Percentiles rank a stretch among this genome's conserved stretches.
Evolutionary conservation across 2,329 filamentous ascomycete species (phyloP).

Genomic region (Claviceps pazoutovae): DNA sequence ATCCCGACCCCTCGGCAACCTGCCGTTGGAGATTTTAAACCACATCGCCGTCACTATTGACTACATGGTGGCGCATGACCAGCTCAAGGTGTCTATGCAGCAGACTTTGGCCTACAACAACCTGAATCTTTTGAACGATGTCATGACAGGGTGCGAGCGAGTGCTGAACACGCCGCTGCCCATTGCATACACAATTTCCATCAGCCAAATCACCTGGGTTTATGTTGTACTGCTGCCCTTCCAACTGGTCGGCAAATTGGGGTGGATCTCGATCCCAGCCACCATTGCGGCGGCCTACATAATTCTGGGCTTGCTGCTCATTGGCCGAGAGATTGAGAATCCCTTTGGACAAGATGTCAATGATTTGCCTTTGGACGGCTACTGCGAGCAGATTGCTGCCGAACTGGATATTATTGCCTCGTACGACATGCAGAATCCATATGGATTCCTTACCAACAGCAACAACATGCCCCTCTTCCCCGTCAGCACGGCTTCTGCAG

Average conservation of each 20-base stretch:
- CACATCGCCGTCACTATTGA: slow-evolving; percentile 57
- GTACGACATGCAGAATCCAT: slow-evolving; percentile 20
- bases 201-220: slow-evolving; percentile 75
- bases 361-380: slow-evolving; percentile 62
- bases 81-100: slow-evolving; percentile 41
- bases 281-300: slow-evolving; percentile 64
- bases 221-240: slow-evolving; percentile 73
- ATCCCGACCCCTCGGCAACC: slow-evolving; percentile 60
- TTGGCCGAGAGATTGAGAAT: slow-evolving; percentile 73
- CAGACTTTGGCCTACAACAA: slow-evolving; percentile 48
- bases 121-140: slow-evolving; percentile 54
- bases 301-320: slow-evolving; percentile 60
- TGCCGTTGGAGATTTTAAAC: slow-evolving; percentile 69
- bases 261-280: slow-evolving; percentile 66
- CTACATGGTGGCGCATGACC: slow-evolving; percentile 39
- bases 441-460: slow-evolving; percentile 18
- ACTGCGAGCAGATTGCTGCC: slow-evolving; percentile 58
- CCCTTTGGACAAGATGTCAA: slow-evolving; percentile 77
- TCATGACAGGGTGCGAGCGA: slow-evolving; percentile 58
- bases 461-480: slow-evolving; percentile 44
- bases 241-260: slow-evolving; percentile 52
- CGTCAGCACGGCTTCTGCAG: slow-evolving; percentile 26
- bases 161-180: slow-evolving; percentile 73
- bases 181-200: slow-evolving; percentile 70
- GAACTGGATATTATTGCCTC: slow-evolving; percentile 64